Percentiles rank a stretch among this genome's conserved stretches.
These are phyloP conservation scores for Pseudocercospora cruenta DNA, from an alignment of 2,329 filamentous ascomycete species.

Conservation along the genomic window DNA sequence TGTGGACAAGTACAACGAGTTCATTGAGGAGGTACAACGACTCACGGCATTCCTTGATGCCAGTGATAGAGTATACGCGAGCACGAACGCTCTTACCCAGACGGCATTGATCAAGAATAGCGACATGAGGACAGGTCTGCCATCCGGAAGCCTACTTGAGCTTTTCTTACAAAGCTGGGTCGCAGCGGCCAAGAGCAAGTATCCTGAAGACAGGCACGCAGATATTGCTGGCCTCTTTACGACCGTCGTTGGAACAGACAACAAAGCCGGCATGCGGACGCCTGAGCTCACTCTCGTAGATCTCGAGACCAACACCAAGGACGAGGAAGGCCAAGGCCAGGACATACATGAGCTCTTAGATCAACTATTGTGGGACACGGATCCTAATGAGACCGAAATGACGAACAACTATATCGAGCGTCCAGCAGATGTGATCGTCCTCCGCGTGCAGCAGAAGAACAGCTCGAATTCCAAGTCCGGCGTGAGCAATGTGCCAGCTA, in stretches of 20 bases:
- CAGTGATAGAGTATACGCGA: slow-evolving; percentile 63
- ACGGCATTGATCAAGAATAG: slow-evolving; percentile 30
- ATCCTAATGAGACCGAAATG: slow-evolving; percentile 27
- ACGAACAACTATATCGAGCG: slow-evolving; percentile 45
- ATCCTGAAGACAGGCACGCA: slow-evolving; percentile 10
- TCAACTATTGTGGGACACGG: slow-evolving; percentile 37
- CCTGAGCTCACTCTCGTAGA: slow-evolving; percentile 27
- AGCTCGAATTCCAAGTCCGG: slow-evolving; percentile 41
- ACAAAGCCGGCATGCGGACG: slow-evolving; percentile 26
- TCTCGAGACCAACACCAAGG: slow-evolving; percentile 19
- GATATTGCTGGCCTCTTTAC: slow-evolving; percentile 32
- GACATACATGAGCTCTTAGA: slow-evolving; percentile 36
- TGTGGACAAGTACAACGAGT: slow-evolving; percentile 45
- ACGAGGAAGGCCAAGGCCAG: slow-evolving; percentile 22
- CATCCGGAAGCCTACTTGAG: slow-evolving; percentile 23
- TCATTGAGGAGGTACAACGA: slow-evolving; percentile 62
- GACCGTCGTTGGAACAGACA: slow-evolving; percentile 32
- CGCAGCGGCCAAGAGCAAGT: slow-evolving; percentile 20
- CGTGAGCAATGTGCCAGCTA: slow-evolving; percentile 54
- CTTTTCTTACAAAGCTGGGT: slow-evolving; percentile 33
- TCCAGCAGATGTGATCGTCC: slow-evolving; percentile 59
- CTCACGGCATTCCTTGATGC: slow-evolving; percentile 64
- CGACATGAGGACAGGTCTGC: not conserved
- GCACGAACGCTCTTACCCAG: slow-evolving; percentile 52
- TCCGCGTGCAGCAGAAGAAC: slow-evolving; percentile 47